phyloP scores from a whole-genome alignment of 2,329 filamentous ascomycete genomes.

The Fusarium sp. region DNA sequence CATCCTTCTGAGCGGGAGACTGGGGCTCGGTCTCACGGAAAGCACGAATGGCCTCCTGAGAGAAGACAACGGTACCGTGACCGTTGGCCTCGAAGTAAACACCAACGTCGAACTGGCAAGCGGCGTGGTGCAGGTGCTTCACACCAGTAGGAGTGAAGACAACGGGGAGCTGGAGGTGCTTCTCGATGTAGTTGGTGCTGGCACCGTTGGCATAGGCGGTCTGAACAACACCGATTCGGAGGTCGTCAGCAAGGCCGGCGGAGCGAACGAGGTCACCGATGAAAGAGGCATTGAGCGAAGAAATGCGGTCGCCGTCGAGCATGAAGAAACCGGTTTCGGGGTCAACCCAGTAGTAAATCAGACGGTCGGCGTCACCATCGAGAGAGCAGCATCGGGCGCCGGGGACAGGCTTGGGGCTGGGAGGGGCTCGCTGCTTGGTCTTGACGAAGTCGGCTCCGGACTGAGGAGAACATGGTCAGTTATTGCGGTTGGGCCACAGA shows the following conservation, averaged over 20 bases:
- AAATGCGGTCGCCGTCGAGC: conserved; percentile 96
- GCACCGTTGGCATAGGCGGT: conserved; percentile 98
- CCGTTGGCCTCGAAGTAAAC: conserved; percentile 99
- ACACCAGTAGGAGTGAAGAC: conserved; percentile 96
- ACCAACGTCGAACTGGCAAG: conserved; percentile 92
- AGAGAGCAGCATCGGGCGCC: conserved; percentile 89
- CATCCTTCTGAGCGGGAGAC: conserved; percentile 91
- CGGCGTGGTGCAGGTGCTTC: conserved; percentile 98
- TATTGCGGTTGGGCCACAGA: neutral
- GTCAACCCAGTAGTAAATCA: conserved; percentile 96
- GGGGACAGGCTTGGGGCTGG: conserved; percentile 81
- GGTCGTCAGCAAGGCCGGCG: conserved; percentile 82
- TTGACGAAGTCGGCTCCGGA: conserved; percentile 98
- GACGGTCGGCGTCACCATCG: conserved; percentile 94
- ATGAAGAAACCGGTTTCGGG: conserved; percentile 88
- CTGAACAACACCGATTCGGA: conserved; percentile 95
- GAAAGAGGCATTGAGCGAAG: conserved; percentile 93
- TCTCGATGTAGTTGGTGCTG: conserved; percentile 91
- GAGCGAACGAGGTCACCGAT: conserved; percentile 89
- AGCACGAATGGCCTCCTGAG: conserved; percentile 81
- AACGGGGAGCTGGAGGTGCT: conserved; percentile 89
- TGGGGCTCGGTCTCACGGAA: conserved; percentile 87
- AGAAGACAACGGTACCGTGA: conserved; percentile 97
- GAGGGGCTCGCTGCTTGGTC: conserved; percentile 92
- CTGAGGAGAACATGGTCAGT: conserved; percentile 58